phyloP scores from a whole-genome alignment of 306 rosid genomes.

The Hippophae rhamnoides region DNA sequence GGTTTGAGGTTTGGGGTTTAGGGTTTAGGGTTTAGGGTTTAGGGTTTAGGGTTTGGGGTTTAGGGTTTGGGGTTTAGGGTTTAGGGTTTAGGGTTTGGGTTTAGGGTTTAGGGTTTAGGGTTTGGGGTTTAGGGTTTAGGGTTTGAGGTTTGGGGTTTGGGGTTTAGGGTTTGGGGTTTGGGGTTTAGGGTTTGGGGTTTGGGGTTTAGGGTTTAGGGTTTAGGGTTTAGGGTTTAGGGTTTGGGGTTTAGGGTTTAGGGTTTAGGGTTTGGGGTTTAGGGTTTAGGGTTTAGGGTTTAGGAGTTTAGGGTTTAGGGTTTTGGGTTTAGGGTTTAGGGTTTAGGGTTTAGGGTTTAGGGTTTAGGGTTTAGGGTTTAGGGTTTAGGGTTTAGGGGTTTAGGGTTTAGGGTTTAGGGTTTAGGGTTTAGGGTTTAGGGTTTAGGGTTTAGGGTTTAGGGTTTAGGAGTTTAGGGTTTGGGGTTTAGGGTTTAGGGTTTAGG shows the following conservation, averaged over 20 bases:
- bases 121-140: constrained; percentile 7
- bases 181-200: constrained; percentile 4
- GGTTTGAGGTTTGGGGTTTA: constrained; percentile 5
- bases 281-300: constrained; percentile 16
- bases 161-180: constrained; percentile 8
- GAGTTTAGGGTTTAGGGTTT: constrained; percentile 4
- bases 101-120: constrained; percentile 3
- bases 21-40: constrained; percentile 17
- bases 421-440: too few species aligned
- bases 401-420: neutral
- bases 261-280: constrained; percentile 18
- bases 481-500: too few species aligned
- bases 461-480: too few species aligned
- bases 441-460: too few species aligned
- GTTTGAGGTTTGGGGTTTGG: constrained; percentile 7
- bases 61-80: constrained; percentile 19
- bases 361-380: neutral
- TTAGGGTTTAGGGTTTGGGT: constrained; percentile 13
- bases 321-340: constrained; percentile 6
- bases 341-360: constrained; percentile 13
- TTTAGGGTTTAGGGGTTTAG: constrained; percentile 7
- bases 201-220: constrained; percentile 5
- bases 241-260: constrained; percentile 9
- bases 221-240: constrained; percentile 8
- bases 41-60: constrained; percentile 16